Evolutionary conservation across 2,329 filamentous ascomycete genomes (phyloP), one percentile per base, ranked within the genome.

Genomic region (Aquanectria penicillioides): DNA sequence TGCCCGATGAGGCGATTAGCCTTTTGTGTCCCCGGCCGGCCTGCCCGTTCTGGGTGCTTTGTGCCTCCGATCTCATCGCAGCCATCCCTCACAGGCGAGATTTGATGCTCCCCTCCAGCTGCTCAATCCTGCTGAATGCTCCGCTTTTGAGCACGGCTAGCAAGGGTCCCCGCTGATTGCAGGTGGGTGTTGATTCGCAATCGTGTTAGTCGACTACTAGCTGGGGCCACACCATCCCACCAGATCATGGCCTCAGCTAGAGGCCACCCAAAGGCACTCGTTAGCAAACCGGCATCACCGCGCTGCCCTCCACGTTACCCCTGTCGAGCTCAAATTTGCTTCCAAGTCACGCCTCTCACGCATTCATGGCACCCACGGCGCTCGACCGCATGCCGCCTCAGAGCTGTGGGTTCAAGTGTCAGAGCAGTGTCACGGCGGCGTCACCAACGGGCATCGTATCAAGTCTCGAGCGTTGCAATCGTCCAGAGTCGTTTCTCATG

Each of bases 41-140:
- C 43, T 44, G 22, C 41, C 53, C 52, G 44, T 56, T 57, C 44
- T 31, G 17, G 49, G 50, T 22, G 6, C 22, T 44, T 53, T 57
- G 41, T 56, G 37, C 47, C 38, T 57, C 54, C 50, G 61, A 67
- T 67, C 67, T 59, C 57, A 68, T 68, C 60, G 20, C 57, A 50
- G 59, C 44, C 57, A 48, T 63, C 48, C 63, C 60, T 17, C 59
- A 28, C 56, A 65, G 63, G 58, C 68, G 65, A 70, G 61, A 70
- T 70, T 70, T 63, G 52, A 48, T 63, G 53, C 58, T 61, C 55
- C 63, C 53, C 47, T 60, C 63, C 60, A 61, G 61, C 61, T 64
- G 44, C 25, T 57, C 29, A 58, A 56, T 51, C 57, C 46, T 65
- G 59, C 50, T 61, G 38, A 28, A 52, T 48, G 55, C 56, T 64